Conservation (phyloP, 345 rosid species). For the Salix udensis region DNA sequence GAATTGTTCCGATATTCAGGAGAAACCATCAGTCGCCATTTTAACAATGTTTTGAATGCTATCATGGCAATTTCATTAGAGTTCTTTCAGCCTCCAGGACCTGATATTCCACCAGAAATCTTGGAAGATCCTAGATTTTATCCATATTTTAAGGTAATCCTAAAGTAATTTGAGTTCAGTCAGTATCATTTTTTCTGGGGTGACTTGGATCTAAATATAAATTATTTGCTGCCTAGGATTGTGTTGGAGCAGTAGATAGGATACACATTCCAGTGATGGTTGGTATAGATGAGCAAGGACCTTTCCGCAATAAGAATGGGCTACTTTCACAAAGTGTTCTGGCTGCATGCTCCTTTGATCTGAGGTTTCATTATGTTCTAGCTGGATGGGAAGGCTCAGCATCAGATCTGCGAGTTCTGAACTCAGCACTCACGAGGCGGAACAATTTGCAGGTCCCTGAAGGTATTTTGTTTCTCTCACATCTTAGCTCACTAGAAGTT, state of each 20-base stretch:
- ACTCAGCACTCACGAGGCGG: slow-evolving; percentile 69
- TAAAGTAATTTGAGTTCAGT: not conserved
- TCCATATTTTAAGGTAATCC: slow-evolving; percentile 75
- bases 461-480: slow-evolving; percentile 38
- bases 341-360: slow-evolving; percentile 77
- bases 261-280: slow-evolving; percentile 83
- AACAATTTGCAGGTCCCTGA: slow-evolving; percentile 66
- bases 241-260: slow-evolving; percentile 82
- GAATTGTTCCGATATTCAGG: slow-evolving; percentile 74
- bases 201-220: slow-evolving; percentile 12
- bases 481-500: not conserved
- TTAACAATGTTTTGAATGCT: slow-evolving; percentile 86
- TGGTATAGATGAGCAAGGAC: slow-evolving; percentile 90
- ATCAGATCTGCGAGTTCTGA: slow-evolving; percentile 66
- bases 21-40: slow-evolving; percentile 91
- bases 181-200: not conserved
- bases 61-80: slow-evolving; percentile 63
- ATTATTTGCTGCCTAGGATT: slow-evolving; percentile 44
- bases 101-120: slow-evolving; percentile 49
- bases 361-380: slow-evolving; percentile 74
- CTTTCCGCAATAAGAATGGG: slow-evolving; percentile 68
- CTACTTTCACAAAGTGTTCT: slow-evolving; percentile 77
- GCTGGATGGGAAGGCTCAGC: slow-evolving; percentile 99
- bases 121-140: slow-evolving; percentile 44
- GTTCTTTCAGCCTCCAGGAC: slow-evolving; percentile 57